A percentile compares a stretch with the other conserved stretches of the same genome.
These are phyloP conservation scores for Symbiodinium natans DNA, from an alignment of 73 alveolate genomes.

Conservation along the genomic window DNA sequence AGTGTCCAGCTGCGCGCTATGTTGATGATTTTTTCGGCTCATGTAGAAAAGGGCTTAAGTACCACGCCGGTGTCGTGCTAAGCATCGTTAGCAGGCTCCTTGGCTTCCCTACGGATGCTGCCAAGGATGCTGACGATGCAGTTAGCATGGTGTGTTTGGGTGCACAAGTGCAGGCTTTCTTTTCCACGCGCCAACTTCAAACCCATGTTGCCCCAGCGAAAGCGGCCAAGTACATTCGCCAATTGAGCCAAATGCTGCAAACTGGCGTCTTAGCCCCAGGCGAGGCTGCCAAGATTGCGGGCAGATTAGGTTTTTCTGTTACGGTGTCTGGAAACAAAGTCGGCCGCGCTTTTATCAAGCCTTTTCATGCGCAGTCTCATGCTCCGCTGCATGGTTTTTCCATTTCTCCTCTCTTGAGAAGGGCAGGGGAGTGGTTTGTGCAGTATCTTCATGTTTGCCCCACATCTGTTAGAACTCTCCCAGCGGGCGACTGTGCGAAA, in stretches of 20 bases:
- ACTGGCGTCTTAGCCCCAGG: slow-evolving; percentile 34
- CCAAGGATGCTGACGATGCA: slow-evolving; percentile 61
- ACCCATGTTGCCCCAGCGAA: slow-evolving; percentile 2
- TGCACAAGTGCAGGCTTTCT: slow-evolving; percentile 25
- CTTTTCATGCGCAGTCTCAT: slow-evolving; percentile 31
- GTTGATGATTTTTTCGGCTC: slow-evolving; percentile 56
- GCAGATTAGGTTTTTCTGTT: slow-evolving; percentile 40
- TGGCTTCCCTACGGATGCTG: slow-evolving; percentile 51
- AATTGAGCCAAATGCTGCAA: background rate
- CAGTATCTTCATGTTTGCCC: slow-evolving; percentile 20
- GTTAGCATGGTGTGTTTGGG: slow-evolving; percentile 34
- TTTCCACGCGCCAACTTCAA: background rate
- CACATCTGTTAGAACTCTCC: slow-evolving; percentile 23
- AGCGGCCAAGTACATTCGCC: background rate
- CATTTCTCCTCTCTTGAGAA: slow-evolving; percentile 27
- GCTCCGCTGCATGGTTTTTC: slow-evolving; percentile 23
- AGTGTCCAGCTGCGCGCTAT: slow-evolving; percentile 43
- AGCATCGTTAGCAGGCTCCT: slow-evolving; percentile 13
- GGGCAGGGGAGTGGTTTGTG: slow-evolving; percentile 8
- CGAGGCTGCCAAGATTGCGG: slow-evolving; percentile 60
- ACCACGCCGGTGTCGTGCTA: background rate
- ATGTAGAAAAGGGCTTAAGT: background rate
- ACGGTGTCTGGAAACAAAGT: slow-evolving; percentile 41
- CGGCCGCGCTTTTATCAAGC: slow-evolving; percentile 27
- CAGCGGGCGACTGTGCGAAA: background rate